phyloP scores from a whole-genome alignment of 176 grass and related monocot genomes.

The Themeda triandra region DNA sequence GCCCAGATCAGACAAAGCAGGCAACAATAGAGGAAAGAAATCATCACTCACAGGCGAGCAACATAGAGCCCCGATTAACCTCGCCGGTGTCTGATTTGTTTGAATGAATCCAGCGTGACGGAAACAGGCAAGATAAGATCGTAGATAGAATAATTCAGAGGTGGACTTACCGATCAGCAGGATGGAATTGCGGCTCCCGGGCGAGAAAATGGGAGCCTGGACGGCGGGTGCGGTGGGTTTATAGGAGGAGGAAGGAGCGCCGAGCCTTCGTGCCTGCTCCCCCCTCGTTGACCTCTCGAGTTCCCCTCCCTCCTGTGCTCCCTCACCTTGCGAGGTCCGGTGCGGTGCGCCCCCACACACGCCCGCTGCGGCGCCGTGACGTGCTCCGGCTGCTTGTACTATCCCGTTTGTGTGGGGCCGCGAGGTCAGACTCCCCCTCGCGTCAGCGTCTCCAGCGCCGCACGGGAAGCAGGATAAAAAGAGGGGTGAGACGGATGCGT shows the following conservation, averaged over 20 bases:
- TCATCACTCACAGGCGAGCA: not conserved
- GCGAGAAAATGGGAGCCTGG: slow-evolving; percentile 21
- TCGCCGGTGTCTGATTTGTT: not conserved
- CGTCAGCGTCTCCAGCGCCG: not conserved
- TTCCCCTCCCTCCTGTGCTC: not conserved
- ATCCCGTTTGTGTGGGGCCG: not conserved
- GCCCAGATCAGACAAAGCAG: slow-evolving; percentile 19
- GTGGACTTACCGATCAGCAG: slow-evolving; percentile 19
- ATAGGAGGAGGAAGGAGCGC: slow-evolving; percentile 22
- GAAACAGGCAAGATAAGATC: not conserved
- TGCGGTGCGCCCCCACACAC: not conserved
- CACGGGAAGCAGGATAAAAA: not conserved
- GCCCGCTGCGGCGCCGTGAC: not conserved
- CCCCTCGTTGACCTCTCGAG: slow-evolving; percentile 22
- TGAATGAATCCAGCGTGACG: not conserved
- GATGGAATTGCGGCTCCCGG: slow-evolving; percentile 6
- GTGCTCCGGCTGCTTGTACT: not conserved
- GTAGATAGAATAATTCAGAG: not conserved
- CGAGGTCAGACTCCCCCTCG: not conserved
- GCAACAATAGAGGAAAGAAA: not conserved
- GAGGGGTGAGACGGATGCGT: not conserved
- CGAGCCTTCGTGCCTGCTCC: slow-evolving; percentile 5
- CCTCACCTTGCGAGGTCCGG: not conserved
- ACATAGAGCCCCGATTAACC: not conserved
- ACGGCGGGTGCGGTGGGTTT: not conserved